These are phyloP conservation scores for Coemansia sp. DNA, from an alignment of 192 early-diverging fungal species.

Conservation along the genomic window DNA sequence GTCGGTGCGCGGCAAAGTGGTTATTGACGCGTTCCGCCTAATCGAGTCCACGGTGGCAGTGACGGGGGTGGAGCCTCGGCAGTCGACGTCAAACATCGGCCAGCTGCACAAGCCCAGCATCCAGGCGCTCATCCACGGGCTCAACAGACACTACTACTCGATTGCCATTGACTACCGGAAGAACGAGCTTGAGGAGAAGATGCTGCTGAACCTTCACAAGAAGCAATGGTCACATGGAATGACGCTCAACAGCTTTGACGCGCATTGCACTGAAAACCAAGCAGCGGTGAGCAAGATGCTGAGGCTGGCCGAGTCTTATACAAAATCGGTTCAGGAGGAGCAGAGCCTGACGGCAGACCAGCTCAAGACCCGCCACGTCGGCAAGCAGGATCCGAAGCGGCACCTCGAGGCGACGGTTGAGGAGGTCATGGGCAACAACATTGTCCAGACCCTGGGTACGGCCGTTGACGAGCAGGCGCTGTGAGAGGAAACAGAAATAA, in stretches of 20 bases:
- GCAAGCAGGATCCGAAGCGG: conserved; percentile 99
- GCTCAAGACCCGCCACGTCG: conserved; percentile 98
- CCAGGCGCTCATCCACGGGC: conserved; percentile 94
- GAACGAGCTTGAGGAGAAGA: conserved; percentile 98
- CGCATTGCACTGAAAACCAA: conserved; percentile 81
- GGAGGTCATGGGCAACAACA: conserved; percentile 89
- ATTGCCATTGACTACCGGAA: conserved; percentile 99
- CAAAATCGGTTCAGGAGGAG: conserved; percentile 98
- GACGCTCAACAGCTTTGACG: conserved; percentile 72
- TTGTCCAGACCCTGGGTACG: conserved; percentile 90
- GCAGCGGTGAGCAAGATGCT: conserved; percentile 87
- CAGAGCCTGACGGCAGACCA: conserved; percentile 87
- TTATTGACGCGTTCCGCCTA: conserved; percentile 98
- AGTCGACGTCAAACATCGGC: conserved; percentile 98
- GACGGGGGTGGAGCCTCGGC: conserved; percentile 88
- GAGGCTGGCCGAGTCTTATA: conserved; percentile 83
- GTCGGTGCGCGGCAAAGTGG: conserved; percentile 99
- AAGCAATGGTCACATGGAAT: conserved; percentile 99
- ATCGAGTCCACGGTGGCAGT: conserved; percentile 86
- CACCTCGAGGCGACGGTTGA: conserved; percentile 94
- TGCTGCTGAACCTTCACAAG: conserved; percentile 98
- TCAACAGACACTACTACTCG: conserved; percentile 99
- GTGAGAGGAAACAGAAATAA: conserved; percentile 26
- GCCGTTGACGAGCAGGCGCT: conserved; percentile 80
- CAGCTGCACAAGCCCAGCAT: conserved; percentile 97